Base-by-base conservation (phyloP, 495 filamentous ascomycete genomes). In the Penicillium bialowiezense region DNA sequence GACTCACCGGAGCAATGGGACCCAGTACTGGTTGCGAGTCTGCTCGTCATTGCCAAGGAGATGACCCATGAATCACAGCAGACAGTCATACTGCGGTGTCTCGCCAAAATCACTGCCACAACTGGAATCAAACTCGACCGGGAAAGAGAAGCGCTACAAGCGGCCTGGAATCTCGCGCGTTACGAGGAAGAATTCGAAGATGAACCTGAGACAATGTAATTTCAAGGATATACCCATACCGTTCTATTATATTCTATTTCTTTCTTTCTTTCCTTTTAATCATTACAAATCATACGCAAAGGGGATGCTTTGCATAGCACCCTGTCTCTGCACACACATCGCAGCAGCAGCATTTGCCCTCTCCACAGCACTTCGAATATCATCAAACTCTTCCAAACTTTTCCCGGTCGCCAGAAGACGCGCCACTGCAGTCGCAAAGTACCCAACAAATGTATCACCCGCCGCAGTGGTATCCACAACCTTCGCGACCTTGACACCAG, bases 391-490 rank as follows among this genome's bases (percentile, higher is more conserved):
- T 8, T 51, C 52, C 35, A 61, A 19, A 0, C 19, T 21, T 5
- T 41, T 32, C 3, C 54, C 58, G 6, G 43, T 55, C 2, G 54
- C 58, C 9, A 61, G 13, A 19, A 63, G 58, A 0, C 58, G 51
- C 18, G 57, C 54, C n/a, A 63, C 31, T 7, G 48, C 51, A 10
- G 51, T 43, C 10, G 58, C 54, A 12, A 63, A 63, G 15, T 61
- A 63, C 17, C 60, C 90, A 0, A 91, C 86, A 67, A 91, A 95
- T 1, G 89, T 91, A 65, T 95, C 90, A 0, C 90, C 90, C 2
- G 90, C 90, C 1, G 83, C 90, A 5, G 90, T 95, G 3, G 90
- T 95, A 70, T 95, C 90, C 5, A 91, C 78, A 3, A 93, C 90
- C 50, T 78, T 82, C 51, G 53, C 59, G 44, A 71, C 77, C 60